A percentile compares a stretch with the other conserved stretches of the same genome.
Evolutionary conservation across 2,329 filamentous ascomycete genomes (phyloP).

Genomic region (Alternaria infectoria): DNA sequence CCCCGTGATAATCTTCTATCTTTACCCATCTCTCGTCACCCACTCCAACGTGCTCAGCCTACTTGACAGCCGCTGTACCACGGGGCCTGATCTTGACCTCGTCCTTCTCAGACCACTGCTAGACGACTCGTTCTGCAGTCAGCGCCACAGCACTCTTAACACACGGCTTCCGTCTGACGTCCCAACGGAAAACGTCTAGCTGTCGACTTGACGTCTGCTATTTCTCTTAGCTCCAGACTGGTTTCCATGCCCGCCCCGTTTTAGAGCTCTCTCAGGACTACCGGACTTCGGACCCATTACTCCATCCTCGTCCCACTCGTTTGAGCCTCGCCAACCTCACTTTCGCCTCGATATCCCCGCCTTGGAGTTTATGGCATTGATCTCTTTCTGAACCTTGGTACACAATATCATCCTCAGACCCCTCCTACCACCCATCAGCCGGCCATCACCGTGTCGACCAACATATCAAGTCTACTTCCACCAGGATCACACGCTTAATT

Average conservation of each 20-base stretch:
- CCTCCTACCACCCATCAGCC: not conserved
- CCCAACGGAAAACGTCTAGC: conserved; percentile 25
- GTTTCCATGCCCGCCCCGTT: conserved; percentile 24
- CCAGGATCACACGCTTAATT: not conserved
- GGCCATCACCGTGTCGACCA: not conserved
- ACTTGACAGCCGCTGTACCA: conserved; percentile 19
- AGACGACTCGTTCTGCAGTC: conserved; percentile 26
- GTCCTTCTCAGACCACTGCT: conserved; percentile 22
- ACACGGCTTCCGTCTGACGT: conserved; percentile 29
- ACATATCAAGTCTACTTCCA: not conserved
- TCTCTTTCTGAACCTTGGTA: conserved; percentile 15
- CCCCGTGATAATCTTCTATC: conserved; percentile 12
- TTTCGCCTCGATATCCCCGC: conserved; percentile 8
- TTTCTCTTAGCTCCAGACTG: conserved; percentile 27
- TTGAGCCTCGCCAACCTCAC: conserved; percentile 14
- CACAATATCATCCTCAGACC: conserved; percentile 10
- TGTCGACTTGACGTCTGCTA: conserved; percentile 27
- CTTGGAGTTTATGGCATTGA: conserved; percentile 19
- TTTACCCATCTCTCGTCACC: conserved; percentile 15
- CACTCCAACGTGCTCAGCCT: conserved; percentile 10
- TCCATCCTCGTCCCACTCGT: conserved; percentile 14
- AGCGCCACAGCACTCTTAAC: conserved; percentile 37
- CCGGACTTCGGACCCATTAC: conserved; percentile 18
- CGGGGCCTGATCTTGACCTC: conserved; percentile 18
- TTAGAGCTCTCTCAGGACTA: conserved; percentile 14